Base-by-base conservation (phyloP, 2,329 filamentous ascomycete species). In the Fusarium penzigii region DNA sequence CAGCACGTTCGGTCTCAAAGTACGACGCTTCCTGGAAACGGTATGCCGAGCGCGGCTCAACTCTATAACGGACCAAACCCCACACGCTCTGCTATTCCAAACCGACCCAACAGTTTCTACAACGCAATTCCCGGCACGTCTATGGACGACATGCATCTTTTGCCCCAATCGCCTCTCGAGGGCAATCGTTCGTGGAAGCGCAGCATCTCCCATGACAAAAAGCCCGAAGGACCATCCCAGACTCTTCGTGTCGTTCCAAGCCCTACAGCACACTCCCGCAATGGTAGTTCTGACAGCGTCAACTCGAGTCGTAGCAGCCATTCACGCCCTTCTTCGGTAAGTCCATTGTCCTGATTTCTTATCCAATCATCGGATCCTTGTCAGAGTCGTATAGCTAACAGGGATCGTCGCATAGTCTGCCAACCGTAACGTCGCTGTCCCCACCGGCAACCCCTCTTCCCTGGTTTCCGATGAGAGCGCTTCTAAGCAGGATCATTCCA, bases 171-270 rank as follows among this genome's bases (percentile, higher is more conserved):
- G 25, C 69, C 74, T n/a, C 72, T 82, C 16, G 90, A 93, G 29
- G 80, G 88, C 36, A 91, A 88, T 72, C 82, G 90, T 66, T 88
- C 92, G 72, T 82, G 92, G 63, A 85, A 92, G 67, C 85, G 92
- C 60, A 97, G 92, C 72, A 83, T 95, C 16, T 39, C 51, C 16
- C 58, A 63, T 32, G 58, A 61, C 32, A 67, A 67, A 42, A 64
- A 64, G 20, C n/a, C 38, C 43, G 75, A 76, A 34, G 74, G 72
- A 57, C 71, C 75, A 29, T 66, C 68, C 47, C 79, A 76, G 59
- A 66, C 73, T 51, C 70, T 69, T 57, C 73, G 72, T 47, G 67
- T 71, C 36, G 67, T 71, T 50, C 64, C 68, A 38, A 61, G 58
- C 25, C 52, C 54, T 20, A 51, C 59, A n/a, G 52, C 54, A 29